phyloP scores from a whole-genome alignment of 2,329 filamentous ascomycete genomes.

The Trichoderma atroviride region DNA sequence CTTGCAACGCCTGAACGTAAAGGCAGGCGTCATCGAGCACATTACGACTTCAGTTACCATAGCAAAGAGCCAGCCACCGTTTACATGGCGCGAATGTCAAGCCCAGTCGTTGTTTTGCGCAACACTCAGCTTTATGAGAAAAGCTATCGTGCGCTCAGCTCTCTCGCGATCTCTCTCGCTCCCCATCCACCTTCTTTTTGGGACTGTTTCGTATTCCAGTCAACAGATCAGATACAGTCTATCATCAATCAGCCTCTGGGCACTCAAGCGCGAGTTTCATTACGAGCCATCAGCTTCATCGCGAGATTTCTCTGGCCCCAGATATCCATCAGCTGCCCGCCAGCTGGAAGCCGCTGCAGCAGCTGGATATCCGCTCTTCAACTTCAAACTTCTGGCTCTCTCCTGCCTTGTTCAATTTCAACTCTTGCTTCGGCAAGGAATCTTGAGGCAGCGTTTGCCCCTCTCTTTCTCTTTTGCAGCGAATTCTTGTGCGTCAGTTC shows the following conservation, averaged over 20 bases:
- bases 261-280: slow-evolving; percentile 17
- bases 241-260: not conserved
- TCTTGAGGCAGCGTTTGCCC: not conserved
- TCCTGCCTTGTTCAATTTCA: too few relatives aligned
- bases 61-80: not conserved
- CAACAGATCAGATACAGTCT: slow-evolving; percentile 9
- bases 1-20: fast-evolving
- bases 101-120: not conserved
- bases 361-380: not conserved
- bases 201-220: slow-evolving; percentile 31
- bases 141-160: slow-evolving; percentile 9
- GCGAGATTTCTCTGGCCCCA: slow-evolving; percentile 7
- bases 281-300: slow-evolving; percentile 1
- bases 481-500: not conserved
- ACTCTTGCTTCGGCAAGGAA: not conserved
- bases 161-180: not conserved
- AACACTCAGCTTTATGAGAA: not conserved
- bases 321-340: not conserved
- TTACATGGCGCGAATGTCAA: not conserved
- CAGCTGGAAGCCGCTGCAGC: not conserved
- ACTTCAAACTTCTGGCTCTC: not conserved
- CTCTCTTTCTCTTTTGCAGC: not conserved
- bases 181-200: slow-evolving; percentile 32
- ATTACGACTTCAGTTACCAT: not conserved
- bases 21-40: not conserved